Conservation (phyloP, 352 stramenopile species). For the Thraustochytrium striatum region DNA sequence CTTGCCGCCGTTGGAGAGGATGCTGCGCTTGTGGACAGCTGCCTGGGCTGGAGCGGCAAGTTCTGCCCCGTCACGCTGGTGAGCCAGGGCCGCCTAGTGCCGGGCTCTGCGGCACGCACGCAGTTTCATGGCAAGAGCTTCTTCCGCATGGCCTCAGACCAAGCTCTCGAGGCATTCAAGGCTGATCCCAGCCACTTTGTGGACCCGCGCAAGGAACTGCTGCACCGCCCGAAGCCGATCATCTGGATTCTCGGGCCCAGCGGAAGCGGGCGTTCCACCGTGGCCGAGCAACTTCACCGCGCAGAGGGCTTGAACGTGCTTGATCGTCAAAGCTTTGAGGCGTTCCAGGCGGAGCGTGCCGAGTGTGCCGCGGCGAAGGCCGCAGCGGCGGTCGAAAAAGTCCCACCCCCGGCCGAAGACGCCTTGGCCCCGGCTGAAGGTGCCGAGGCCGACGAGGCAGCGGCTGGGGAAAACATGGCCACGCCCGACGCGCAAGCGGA, state of each 20-base stretch:
- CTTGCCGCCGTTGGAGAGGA: too few species aligned
- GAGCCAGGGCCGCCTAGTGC: not conserved
- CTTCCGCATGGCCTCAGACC: not conserved
- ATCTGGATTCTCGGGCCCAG: not conserved
- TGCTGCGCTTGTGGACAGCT: not conserved
- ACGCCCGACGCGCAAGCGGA: too few species aligned
- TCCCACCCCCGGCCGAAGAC: too few species aligned
- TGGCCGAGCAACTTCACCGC: too few species aligned
- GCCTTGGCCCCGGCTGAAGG: too few species aligned
- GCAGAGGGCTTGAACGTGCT: too few species aligned
- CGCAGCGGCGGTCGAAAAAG: too few species aligned
- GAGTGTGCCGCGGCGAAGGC: too few species aligned
- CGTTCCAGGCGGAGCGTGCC: too few species aligned
- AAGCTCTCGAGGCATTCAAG: not conserved
- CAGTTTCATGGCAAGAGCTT: not conserved
- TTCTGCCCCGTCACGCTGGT: constrained; percentile 21
- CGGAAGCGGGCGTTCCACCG: not conserved
- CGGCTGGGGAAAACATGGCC: too few species aligned
- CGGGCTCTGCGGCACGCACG: not conserved
- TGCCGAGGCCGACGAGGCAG: too few species aligned
- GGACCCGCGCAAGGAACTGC: not conserved
- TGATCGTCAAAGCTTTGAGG: too few species aligned
- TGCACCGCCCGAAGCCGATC: not conserved
- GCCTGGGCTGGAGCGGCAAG: not conserved
- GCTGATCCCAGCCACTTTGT: not conserved